These are phyloP conservation scores for Cronartium quercuum DNA, from an alignment of 1,284 basidiomycete genomes.

Conservation along the genomic window DNA sequence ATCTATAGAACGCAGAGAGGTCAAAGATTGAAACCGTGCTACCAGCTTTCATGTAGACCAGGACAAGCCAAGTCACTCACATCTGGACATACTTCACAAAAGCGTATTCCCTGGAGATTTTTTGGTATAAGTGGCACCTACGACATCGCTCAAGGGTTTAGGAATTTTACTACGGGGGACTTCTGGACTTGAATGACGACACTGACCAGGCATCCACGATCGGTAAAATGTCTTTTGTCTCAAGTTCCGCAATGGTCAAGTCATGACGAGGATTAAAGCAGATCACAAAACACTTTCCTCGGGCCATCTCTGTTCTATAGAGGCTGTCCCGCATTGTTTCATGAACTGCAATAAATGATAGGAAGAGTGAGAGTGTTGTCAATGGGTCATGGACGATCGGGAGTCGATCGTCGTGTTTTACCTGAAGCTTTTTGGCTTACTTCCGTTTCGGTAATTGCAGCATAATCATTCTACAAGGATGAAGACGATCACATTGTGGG, in stretches of 20 bases:
- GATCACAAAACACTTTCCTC: constrained; percentile 81
- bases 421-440: constrained; percentile 41
- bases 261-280: constrained; percentile 86
- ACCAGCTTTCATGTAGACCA: no score
- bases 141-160: no score
- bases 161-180: no score
- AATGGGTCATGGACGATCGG: constrained; percentile 52
- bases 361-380: background rate
- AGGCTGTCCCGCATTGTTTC: constrained; percentile 49
- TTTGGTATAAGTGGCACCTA: constrained; percentile 43
- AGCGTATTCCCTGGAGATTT: constrained; percentile 46
- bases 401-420: constrained; percentile 50
- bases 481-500: constrained; percentile 36
- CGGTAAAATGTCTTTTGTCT: constrained; percentile 58
- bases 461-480: constrained; percentile 76
- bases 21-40: no score
- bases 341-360: background rate
- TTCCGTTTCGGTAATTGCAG: constrained; percentile 63
- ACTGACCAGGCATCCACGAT: constrained; percentile 69
- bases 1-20: constrained; percentile 41
- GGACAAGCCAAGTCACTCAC: background rate
- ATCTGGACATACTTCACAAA: constrained; percentile 49
- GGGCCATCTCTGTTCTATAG: constrained; percentile 64
- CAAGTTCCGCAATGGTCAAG: constrained; percentile 74
- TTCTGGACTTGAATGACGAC: background rate